phyloP scores from a whole-genome alignment of 1,139 yeast species.

The Yamadazyma sp. region DNA sequence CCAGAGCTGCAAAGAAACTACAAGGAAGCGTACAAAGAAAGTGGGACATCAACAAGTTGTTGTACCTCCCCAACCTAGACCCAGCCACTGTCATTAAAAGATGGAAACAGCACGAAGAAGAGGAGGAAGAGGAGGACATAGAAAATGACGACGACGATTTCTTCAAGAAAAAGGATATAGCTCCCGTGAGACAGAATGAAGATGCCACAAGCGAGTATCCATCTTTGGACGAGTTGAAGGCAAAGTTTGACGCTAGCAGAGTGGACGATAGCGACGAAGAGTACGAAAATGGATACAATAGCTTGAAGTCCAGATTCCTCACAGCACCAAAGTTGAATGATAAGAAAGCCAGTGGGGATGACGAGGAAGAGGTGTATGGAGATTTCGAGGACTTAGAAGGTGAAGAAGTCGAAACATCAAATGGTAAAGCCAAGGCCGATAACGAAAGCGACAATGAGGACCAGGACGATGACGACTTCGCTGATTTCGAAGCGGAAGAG shows the following conservation, averaged over 20 bases:
- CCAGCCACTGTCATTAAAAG: conserved; percentile 74
- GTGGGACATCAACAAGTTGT: conserved; percentile 80
- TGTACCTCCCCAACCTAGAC: conserved; percentile 74
- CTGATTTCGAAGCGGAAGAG: conserved; percentile 56
- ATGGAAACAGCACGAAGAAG: conserved; percentile 59
- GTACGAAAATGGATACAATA: conserved; percentile 46
- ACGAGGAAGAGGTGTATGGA: conserved; percentile 59
- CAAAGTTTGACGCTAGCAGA: conserved; percentile 49
- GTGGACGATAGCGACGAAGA: conserved; percentile 39
- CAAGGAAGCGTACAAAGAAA: conserved; percentile 42
- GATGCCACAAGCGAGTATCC: conserved; percentile 40
- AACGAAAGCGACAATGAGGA: conserved; percentile 26
- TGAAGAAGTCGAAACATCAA: conserved; percentile 21
- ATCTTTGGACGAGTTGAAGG: conserved; percentile 48
- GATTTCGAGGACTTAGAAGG: conserved; percentile 80
- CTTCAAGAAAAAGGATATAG: conserved; percentile 54
- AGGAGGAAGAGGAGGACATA: conserved; percentile 45
- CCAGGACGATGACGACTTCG: conserved; percentile 46
- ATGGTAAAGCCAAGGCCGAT: conserved; percentile 7
- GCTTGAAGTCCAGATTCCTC: conserved; percentile 60
- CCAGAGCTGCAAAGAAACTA: conserved; percentile 46
- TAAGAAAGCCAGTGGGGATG: conserved; percentile 36
- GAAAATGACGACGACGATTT: conserved; percentile 63
- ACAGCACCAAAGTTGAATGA: conserved; percentile 58
- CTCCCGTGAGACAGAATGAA: conserved; percentile 33